Evolutionary conservation across 2,329 filamentous ascomycete genomes (phyloP).

Genomic region (Diaporthe helianthi): DNA sequence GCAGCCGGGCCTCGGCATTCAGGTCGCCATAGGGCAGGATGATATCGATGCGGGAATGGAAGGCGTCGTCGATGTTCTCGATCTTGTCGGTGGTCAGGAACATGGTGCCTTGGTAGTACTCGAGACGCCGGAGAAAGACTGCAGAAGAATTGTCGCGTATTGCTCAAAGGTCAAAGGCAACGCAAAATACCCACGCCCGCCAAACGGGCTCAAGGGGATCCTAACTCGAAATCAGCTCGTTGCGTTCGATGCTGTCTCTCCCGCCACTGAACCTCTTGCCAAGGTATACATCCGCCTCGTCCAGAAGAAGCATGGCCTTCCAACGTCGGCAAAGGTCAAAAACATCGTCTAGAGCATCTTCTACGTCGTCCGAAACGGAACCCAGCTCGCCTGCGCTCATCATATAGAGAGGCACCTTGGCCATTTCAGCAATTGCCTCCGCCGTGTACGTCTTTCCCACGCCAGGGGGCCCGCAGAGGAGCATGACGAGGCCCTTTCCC

Average conservation of each 20-base stretch:
- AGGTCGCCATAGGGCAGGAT: conserved; percentile 45
- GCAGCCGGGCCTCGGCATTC: conserved; percentile 38
- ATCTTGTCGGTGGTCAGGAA: conserved; percentile 49
- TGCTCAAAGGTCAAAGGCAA: too few species aligned
- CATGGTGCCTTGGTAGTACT: conserved; percentile 48
- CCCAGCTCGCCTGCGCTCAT: conserved; percentile 51
- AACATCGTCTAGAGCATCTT: conserved; percentile 43
- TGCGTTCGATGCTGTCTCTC: conserved; percentile 42
- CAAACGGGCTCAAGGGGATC: neutral
- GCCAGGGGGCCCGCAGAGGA: conserved; percentile 17
- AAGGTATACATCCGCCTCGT: conserved; percentile 54
- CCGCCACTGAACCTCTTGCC: conserved; percentile 43
- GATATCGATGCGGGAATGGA: conserved; percentile 46
- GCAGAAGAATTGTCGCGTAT: neutral
- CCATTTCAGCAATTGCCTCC: conserved; percentile 46
- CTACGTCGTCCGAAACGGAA: conserved; percentile 43
- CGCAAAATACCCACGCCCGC: neutral
- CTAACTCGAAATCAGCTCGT: conserved; percentile 46
- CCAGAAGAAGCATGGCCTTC: conserved; percentile 52
- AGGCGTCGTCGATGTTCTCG: conserved; percentile 45
- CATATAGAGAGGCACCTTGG: conserved; percentile 47
- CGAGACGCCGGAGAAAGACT: conserved; percentile 43
- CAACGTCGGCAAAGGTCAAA: conserved; percentile 48
- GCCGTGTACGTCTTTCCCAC: conserved; percentile 27
- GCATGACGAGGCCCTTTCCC: conserved; percentile 33